Evolutionary conservation across 78 protist species (phyloP), one percentile per base, ranked within the genome.

Genomic region (Dictyostelium firmibasis): DNA sequence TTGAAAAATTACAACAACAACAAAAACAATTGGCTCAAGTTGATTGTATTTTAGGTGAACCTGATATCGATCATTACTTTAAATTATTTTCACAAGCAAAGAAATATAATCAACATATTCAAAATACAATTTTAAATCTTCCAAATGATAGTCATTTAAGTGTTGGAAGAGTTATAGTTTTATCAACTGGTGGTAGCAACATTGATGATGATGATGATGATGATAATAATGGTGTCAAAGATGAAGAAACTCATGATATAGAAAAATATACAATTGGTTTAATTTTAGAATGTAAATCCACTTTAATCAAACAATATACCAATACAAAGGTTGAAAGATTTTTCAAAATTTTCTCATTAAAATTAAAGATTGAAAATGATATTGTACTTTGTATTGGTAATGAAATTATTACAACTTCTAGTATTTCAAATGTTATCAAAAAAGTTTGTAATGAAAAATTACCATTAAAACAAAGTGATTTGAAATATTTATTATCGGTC

Each of bases 21-120:
- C 74, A 81, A 27, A 47, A 85, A 16, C 44, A 18, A 25, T 20
- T 77, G 13, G 41, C 57, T 8, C 81, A 43, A 23, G 67, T 95
- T 41, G 74, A 87, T 20, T 95, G 97, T 62, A 95, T 95, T 3
- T 76, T 86, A 1, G 97, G 97, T 41, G 97, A 95, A 20, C 97
- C 97, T 4, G 97, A 95, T 43, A 95, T 95, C 27, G 97, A 95
- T 14, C 79, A 95, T 62, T 94, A 94, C 27, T 85, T 70, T 41
- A 25, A 62, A 9, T 7, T 78, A 27, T 86, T 69, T n/a, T 60
- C 64, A 13, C 92, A 93, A 75, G 27, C 67, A 16, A 72, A 84
- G 35, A 16, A 60, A 20, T 14, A 36, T 9, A 86, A 78, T 50
- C 38, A 44, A 57, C 18, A 25, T 9, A 64, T 78, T 47, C 96